Percentiles rank a stretch among this genome's conserved stretches.
phyloP scores from a whole-genome alignment of 768 basidiomycete species.

The Rhizopogon vesiculosus region DNA sequence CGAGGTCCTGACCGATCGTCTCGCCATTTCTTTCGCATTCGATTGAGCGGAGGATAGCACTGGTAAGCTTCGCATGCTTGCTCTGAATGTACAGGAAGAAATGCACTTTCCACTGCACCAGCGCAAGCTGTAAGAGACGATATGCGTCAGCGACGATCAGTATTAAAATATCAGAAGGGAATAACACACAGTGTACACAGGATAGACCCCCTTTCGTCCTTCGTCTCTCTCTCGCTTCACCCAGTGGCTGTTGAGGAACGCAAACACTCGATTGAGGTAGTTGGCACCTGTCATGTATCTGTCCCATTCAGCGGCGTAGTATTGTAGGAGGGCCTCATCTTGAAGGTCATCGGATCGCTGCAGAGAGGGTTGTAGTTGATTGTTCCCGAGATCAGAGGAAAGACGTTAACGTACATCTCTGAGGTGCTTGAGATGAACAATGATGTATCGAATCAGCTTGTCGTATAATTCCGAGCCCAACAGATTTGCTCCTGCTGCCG shows the following conservation, averaged over 20 bases:
- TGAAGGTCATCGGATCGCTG: conserved; percentile 77
- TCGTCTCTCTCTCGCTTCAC: conserved; percentile 98
- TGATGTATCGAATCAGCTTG: conserved; percentile 89
- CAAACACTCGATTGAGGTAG: conserved; percentile 96
- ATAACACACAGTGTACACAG: conserved; percentile 86
- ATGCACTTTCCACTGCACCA: conserved; percentile 93
- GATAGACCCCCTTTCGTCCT: conserved; percentile 91
- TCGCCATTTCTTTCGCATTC: conserved; percentile 94
- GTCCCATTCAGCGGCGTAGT: conserved; percentile 92
- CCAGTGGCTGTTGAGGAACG: conserved; percentile 98
- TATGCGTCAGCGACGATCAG: conserved; percentile 1
- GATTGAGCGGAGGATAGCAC: conserved; percentile 84
- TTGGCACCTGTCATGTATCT: conserved; percentile 96
- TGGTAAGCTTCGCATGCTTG: conserved; percentile 76
- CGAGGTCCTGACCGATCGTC: conserved; percentile 84
- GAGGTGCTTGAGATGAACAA: conserved; percentile 67
- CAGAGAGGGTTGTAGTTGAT: conserved; percentile 9
- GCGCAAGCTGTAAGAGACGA: conserved; percentile 58
- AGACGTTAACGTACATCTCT: conserved; percentile 48
- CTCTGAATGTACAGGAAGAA: conserved; percentile 85
- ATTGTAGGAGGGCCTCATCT: conserved; percentile 84
- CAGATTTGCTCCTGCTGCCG: conserved; percentile 80
- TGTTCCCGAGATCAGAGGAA: conserved; percentile 1
- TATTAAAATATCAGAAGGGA: background rate
- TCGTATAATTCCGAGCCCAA: conserved; percentile 98